Conservation (phyloP, 345 rosid species). For the Ceriops decandra region DNA sequence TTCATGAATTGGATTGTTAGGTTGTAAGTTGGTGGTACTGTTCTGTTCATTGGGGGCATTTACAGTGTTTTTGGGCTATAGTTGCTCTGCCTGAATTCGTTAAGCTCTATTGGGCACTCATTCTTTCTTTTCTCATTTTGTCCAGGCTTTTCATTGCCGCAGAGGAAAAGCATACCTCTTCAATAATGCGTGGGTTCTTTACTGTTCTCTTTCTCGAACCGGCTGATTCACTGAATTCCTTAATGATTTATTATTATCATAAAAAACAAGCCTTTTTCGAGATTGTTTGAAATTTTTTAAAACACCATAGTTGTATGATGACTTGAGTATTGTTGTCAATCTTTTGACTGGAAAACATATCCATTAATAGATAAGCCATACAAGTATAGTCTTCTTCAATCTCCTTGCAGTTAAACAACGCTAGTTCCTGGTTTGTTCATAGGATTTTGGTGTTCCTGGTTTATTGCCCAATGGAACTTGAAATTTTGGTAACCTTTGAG, state of each 20-base stretch:
- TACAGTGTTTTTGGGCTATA: not conserved
- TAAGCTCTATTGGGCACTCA: no score
- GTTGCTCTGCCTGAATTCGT: not conserved
- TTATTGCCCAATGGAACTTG: not conserved
- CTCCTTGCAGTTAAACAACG: not conserved
- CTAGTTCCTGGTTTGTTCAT: not conserved
- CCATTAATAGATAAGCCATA: no score
- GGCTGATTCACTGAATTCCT: not conserved
- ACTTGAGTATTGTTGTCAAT: no score
- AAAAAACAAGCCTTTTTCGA: no score
- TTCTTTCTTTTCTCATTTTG: slow-evolving; percentile 5
- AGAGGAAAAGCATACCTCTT: slow-evolving; percentile 84
- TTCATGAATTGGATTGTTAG: not conserved
- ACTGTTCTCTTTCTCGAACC: slow-evolving; percentile 2
- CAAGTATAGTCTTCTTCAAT: not conserved
- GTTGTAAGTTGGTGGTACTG: not conserved
- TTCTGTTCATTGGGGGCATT: not conserved
- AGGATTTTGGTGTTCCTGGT: not conserved
- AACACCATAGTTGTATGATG: no score
- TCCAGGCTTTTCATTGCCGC: slow-evolving; percentile 64
- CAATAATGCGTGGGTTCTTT: slow-evolving; percentile 58
- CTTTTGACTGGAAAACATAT: no score
- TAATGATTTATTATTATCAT: not conserved
- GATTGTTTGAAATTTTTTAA: no score
- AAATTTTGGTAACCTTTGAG: no score